Conservation (phyloP, 2,329 filamentous ascomycete species). For the Clonostachys chloroleuca region DNA sequence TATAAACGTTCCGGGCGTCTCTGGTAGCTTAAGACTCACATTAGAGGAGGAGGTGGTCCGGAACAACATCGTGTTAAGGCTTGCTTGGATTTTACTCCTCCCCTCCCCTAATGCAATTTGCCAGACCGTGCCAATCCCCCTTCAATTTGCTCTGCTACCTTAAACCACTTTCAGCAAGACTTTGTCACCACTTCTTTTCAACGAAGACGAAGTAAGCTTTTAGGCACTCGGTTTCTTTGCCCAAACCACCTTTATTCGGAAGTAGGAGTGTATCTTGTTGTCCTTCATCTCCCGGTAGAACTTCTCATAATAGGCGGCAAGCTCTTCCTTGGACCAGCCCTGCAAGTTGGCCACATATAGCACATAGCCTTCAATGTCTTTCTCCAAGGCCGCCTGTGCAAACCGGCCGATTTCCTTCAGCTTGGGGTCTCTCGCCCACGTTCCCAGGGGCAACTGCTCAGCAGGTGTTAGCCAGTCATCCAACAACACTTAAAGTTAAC, state of each 20-base stretch:
- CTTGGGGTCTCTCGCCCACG: slow-evolving; percentile 34
- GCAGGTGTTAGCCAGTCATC: slow-evolving; percentile 32
- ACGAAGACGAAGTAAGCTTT: background rate
- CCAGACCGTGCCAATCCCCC: too few relatives aligned
- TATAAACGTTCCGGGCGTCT: too few relatives aligned
- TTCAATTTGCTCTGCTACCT: too few relatives aligned
- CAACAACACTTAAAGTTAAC: slow-evolving; percentile 27
- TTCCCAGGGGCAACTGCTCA: slow-evolving; percentile 33
- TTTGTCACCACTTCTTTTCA: too few relatives aligned
- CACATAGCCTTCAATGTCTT: slow-evolving; percentile 21
- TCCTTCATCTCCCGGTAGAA: slow-evolving; percentile 17
- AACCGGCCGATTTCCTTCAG: slow-evolving; percentile 31
- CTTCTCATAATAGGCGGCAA: slow-evolving; percentile 19
- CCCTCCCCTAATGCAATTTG: too few relatives aligned
- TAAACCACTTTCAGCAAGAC: too few relatives aligned
- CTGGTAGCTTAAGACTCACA: too few relatives aligned
- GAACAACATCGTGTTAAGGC: too few relatives aligned
- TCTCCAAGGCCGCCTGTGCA: slow-evolving; percentile 17
- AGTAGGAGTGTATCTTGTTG: slow-evolving; percentile 13
- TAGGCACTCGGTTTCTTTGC: slow-evolving; percentile 11
- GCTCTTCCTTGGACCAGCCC: slow-evolving; percentile 15
- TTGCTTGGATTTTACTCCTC: too few relatives aligned
- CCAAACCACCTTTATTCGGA: slow-evolving; percentile 13
- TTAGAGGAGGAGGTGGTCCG: too few relatives aligned
- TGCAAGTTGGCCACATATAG: slow-evolving; percentile 11